Conservation (phyloP, 1,284 basidiomycete species). For the Rhodotorula sp. region DNA sequence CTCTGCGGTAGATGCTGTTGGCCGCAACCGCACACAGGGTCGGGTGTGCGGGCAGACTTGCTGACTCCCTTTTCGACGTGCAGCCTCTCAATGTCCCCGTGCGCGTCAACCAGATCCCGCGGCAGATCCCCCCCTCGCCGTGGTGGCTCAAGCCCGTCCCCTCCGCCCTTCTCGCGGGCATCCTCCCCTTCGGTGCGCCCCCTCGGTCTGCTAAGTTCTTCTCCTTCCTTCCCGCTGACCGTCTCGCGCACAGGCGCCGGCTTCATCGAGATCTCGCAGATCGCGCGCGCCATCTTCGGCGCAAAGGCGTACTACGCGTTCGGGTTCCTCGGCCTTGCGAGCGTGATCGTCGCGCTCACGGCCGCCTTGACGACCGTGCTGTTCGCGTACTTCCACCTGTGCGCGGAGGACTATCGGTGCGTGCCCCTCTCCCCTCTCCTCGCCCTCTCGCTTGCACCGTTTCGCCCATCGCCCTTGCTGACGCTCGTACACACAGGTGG, state of each 20-base stretch:
- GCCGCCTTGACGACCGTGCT: constrained; percentile 87
- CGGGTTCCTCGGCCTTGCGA: constrained; percentile 90
- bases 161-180: constrained; percentile 78
- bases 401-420: constrained; percentile 88
- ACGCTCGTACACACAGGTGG: constrained; percentile 62
- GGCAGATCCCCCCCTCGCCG: constrained; percentile 51
- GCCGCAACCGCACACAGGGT: too few species aligned
- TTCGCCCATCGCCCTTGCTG: neutral
- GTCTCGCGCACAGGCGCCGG: constrained; percentile 67
- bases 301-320: constrained; percentile 76
- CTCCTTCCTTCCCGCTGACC: constrained; percentile 2
- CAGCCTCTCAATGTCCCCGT: constrained; percentile 77
- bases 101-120: constrained; percentile 85
- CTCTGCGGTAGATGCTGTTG: too few species aligned
- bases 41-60: too few species aligned
- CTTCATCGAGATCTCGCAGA: constrained; percentile 93
- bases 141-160: constrained; percentile 59
- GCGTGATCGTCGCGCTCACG: constrained; percentile 78
- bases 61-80: constrained; percentile 7
- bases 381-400: constrained; percentile 89
- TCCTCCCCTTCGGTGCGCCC: constrained; percentile 86
- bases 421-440: neutral
- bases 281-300: constrained; percentile 89
- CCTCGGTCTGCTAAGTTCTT: neutral
- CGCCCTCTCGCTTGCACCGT: neutral